These are phyloP conservation scores for Dalbergia cochinchinensis DNA, from an alignment of 306 rosid genomes.

Conservation along the genomic window DNA sequence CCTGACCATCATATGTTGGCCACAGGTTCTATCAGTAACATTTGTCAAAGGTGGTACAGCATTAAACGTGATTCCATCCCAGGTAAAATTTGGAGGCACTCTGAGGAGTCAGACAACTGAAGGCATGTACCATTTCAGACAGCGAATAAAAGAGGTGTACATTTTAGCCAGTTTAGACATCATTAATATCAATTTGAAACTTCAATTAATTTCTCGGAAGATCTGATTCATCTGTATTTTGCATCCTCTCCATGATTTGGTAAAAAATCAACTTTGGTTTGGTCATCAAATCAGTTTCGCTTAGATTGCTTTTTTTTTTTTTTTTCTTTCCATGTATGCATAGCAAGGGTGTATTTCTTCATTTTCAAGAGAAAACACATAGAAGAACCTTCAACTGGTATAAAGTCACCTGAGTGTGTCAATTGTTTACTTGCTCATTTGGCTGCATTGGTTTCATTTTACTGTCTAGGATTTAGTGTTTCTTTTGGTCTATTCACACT, in stretches of 20 bases:
- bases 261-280: constrained; percentile 12
- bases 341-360: neutral
- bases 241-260: constrained; percentile 13
- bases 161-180: constrained; percentile 26
- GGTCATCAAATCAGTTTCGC: constrained; percentile 17
- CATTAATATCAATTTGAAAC: constrained; percentile 24
- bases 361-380: neutral
- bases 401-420: neutral
- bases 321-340: constrained; percentile 2
- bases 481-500: constrained; percentile 3
- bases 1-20: constrained; percentile 37
- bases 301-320: neutral
- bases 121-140: constrained; percentile 64
- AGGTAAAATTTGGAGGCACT: constrained; percentile 73
- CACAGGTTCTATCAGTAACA: constrained; percentile 70
- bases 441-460: neutral
- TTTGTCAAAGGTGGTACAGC: constrained; percentile 67
- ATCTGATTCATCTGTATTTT: constrained; percentile 21
- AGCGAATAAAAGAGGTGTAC: constrained; percentile 65
- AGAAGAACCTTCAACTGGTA: neutral
- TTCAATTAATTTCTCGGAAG: neutral
- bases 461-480: constrained; percentile 9
- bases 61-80: constrained; percentile 60
- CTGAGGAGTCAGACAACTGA: constrained; percentile 75
- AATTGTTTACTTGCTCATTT: constrained; percentile 12